Percentiles rank a stretch among this genome's conserved stretches.
Evolutionary conservation across 306 rosid genomes (phyloP).

Genomic region (Quercus aquifolioides): DNA sequence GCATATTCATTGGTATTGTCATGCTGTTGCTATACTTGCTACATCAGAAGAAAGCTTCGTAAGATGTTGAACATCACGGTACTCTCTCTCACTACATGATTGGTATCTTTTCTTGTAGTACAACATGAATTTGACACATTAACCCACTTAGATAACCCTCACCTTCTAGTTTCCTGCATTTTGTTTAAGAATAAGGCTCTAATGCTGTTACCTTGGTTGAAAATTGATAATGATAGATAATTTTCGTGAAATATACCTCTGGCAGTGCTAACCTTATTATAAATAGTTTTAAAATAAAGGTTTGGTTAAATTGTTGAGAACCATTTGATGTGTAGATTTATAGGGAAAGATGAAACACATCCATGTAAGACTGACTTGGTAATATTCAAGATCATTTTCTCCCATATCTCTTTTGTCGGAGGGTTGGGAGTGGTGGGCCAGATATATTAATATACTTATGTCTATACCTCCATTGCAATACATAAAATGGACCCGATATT

Average conservation of each 20-base stretch:
- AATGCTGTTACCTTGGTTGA: slow-evolving; percentile 6
- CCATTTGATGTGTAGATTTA: background rate
- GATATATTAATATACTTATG: background rate
- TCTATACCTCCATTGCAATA: no score
- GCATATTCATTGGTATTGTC: slow-evolving; percentile 87
- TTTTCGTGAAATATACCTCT: background rate
- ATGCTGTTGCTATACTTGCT: slow-evolving; percentile 96
- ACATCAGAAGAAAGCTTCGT: slow-evolving; percentile 90
- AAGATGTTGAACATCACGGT: slow-evolving; percentile 85
- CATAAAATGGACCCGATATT: background rate
- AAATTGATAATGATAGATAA: background rate
- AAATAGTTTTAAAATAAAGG: background rate
- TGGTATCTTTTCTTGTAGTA: background rate
- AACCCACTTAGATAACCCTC: background rate
- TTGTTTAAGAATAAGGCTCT: slow-evolving; percentile 4
- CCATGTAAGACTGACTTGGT: background rate
- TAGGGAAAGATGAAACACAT: background rate
- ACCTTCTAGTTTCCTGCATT: background rate
- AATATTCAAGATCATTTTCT: background rate
- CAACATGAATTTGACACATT: background rate
- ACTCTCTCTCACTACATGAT: slow-evolving; percentile 17
- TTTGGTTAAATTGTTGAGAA: background rate
- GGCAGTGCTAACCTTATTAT: background rate
- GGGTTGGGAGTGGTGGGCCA: background rate
- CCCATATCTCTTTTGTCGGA: background rate